Conservation (phyloP, 768 basidiomycete species). For the Pisolithus marmoratus region DNA sequence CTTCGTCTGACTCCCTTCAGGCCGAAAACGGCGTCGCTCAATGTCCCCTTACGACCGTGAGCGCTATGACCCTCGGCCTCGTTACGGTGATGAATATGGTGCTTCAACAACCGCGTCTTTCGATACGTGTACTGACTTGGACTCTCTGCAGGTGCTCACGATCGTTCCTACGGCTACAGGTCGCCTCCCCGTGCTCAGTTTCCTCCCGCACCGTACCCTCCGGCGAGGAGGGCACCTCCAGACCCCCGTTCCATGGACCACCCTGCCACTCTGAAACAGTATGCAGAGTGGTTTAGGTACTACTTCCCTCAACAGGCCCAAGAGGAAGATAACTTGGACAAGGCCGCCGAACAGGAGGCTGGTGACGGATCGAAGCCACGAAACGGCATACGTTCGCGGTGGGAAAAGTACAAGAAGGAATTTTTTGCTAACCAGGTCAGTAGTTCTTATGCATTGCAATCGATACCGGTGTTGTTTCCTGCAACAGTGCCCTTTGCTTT, state of each 20-base stretch:
- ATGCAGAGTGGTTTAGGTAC: slow-evolving; percentile 83
- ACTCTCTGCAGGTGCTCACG: slow-evolving; percentile 50
- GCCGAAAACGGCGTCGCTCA: slow-evolving; percentile 76
- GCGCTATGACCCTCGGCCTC: slow-evolving; percentile 75
- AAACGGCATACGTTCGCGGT: slow-evolving; percentile 75
- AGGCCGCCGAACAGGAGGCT: slow-evolving; percentile 78
- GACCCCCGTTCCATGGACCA: slow-evolving; percentile 82
- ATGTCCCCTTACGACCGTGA: slow-evolving; percentile 72
- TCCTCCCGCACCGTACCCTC: slow-evolving; percentile 30
- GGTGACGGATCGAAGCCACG: slow-evolving; percentile 79
- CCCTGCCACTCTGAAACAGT: slow-evolving; percentile 76
- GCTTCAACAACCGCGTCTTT: slow-evolving; percentile 21
- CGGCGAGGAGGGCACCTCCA: slow-evolving; percentile 57
- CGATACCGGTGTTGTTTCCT: slow-evolving; percentile 10
- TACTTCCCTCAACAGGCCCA: slow-evolving; percentile 68
- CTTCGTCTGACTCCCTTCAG: slow-evolving; percentile 24
- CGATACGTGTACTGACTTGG: slow-evolving; percentile 4
- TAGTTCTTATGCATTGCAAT: slow-evolving; percentile 18
- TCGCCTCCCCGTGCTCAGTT: slow-evolving; percentile 59
- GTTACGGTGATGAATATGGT: slow-evolving; percentile 82
- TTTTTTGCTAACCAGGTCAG: slow-evolving; percentile 84
- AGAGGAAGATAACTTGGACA: slow-evolving; percentile 81
- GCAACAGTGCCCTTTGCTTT: slow-evolving; percentile 3
- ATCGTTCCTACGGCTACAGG: slow-evolving; percentile 57
- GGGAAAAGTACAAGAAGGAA: slow-evolving; percentile 94